These are phyloP conservation scores for Orbilia quercus DNA, from an alignment of 2,329 filamentous ascomycete species.

Conservation along the genomic window DNA sequence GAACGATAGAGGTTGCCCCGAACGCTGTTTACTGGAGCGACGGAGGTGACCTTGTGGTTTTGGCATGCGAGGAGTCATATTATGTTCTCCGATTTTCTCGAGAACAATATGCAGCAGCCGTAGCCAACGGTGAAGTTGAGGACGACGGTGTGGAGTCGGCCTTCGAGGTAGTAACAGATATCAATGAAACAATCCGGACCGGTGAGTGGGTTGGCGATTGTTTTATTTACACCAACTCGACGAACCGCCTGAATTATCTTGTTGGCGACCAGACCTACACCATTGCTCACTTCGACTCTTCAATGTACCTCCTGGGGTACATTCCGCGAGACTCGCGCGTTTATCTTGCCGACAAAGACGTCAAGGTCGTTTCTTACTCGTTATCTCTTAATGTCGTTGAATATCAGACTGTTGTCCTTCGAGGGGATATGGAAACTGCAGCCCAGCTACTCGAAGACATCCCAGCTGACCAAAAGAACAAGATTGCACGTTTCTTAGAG, in stretches of 20 bases:
- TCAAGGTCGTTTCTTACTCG: conserved; percentile 87
- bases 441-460: conserved; percentile 85
- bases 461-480: conserved; percentile 93
- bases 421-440: conserved; percentile 91
- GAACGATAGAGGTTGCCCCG: conserved; percentile 82
- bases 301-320: conserved; percentile 95
- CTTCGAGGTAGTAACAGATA: conserved; percentile 93
- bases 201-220: conserved; percentile 99
- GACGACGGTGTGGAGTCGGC: conserved; percentile 93
- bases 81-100: conserved; percentile 93
- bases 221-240: conserved; percentile 98
- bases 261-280: conserved; percentile 98
- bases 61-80: conserved; percentile 94
- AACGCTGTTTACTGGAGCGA: conserved; percentile 90
- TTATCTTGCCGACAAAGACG: conserved; percentile 95
- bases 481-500: conserved; percentile 96
- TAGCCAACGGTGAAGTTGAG: conserved; percentile 84
- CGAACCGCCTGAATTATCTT: conserved; percentile 96
- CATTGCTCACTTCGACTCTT: conserved; percentile 93
- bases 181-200: conserved; percentile 76
- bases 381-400: conserved; percentile 93
- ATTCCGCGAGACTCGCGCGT: conserved; percentile 94
- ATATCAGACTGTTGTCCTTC: conserved; percentile 94
- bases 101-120: conserved; percentile 84
- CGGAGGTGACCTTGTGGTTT: conserved; percentile 88